Conservation (phyloP, 31 red algal genomes). For the Bonnemaisonia californica region DNA sequence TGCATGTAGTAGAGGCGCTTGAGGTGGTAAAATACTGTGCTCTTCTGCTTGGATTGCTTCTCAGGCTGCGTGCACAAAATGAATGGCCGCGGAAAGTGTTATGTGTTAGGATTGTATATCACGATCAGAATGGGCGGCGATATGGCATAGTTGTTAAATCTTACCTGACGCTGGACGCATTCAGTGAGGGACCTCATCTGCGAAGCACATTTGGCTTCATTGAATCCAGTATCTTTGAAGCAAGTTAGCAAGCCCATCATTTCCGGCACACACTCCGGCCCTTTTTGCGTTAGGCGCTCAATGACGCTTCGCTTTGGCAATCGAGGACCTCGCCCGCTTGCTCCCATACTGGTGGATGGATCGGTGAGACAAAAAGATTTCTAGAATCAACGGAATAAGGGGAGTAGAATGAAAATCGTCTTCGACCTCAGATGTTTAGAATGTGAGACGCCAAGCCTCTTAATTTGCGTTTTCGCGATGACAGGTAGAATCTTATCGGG, state of each 20-base stretch:
- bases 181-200: slow-evolving; percentile 67
- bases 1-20: slow-evolving; percentile 88
- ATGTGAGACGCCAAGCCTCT: too few relatives aligned
- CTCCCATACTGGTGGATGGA: slow-evolving; percentile 5
- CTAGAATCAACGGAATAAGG: too few relatives aligned
- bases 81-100: neutral
- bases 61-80: slow-evolving; percentile 15
- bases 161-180: slow-evolving; percentile 60
- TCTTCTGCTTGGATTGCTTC: slow-evolving; percentile 59
- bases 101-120: neutral
- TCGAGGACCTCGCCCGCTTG: slow-evolving; percentile 28
- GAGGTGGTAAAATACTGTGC: slow-evolving; percentile 79
- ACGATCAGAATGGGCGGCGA: too few relatives aligned
- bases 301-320: slow-evolving; percentile 78
- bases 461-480: too few relatives aligned
- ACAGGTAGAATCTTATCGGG: too few relatives aligned
- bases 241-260: slow-evolving; percentile 68
- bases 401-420: too few relatives aligned
- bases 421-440: too few relatives aligned
- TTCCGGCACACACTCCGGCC: slow-evolving; percentile 65
- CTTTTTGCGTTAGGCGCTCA: slow-evolving; percentile 69
- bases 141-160: too few relatives aligned
- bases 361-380: neutral
- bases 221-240: slow-evolving; percentile 72
- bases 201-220: slow-evolving; percentile 57